Conservation (phyloP, 2,329 filamentous ascomycete species). For the Aspergillus transmontanensis region DNA sequence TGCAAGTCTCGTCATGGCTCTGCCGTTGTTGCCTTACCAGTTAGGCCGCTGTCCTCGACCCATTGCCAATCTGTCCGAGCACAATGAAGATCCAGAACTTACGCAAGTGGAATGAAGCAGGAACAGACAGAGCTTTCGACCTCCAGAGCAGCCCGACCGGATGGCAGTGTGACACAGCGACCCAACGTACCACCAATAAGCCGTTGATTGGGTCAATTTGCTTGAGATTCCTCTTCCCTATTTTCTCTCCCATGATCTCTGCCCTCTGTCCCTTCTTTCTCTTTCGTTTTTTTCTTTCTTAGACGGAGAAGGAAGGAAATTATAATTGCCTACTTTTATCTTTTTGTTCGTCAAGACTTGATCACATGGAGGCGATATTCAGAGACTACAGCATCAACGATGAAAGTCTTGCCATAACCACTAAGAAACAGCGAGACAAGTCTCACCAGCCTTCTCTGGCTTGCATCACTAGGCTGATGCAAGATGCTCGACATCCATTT, state of each 20-base stretch:
- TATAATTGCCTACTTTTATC: neutral
- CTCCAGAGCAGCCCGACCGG: constrained; percentile 20
- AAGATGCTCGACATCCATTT: constrained; percentile 19
- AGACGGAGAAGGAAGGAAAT: neutral
- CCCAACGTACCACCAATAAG: constrained; percentile 17
- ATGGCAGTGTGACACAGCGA: constrained; percentile 20
- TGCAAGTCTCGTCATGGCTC: constrained; percentile 20
- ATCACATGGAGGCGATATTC: neutral
- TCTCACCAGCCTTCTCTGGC: constrained; percentile 2
- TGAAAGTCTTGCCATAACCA: neutral
- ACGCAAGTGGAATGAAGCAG: constrained; percentile 14
- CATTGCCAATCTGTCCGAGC: constrained; percentile 12
- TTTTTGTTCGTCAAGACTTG: neutral
- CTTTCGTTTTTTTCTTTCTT: neutral
- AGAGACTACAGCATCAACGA: neutral
- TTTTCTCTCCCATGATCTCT: neutral
- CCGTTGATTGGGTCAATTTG: constrained; percentile 2
- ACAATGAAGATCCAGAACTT: constrained; percentile 12
- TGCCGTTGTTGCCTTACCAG: constrained; percentile 20
- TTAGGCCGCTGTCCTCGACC: constrained; percentile 11
- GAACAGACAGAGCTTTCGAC: constrained; percentile 6
- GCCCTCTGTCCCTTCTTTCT: neutral
- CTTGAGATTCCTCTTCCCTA: neutral
- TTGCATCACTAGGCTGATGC: constrained; percentile 19
- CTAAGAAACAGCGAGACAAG: constrained; percentile 9